These are phyloP conservation scores for Blastocystis sp. DNA, from an alignment of 352 stramenopile species.

Conservation along the genomic window DNA sequence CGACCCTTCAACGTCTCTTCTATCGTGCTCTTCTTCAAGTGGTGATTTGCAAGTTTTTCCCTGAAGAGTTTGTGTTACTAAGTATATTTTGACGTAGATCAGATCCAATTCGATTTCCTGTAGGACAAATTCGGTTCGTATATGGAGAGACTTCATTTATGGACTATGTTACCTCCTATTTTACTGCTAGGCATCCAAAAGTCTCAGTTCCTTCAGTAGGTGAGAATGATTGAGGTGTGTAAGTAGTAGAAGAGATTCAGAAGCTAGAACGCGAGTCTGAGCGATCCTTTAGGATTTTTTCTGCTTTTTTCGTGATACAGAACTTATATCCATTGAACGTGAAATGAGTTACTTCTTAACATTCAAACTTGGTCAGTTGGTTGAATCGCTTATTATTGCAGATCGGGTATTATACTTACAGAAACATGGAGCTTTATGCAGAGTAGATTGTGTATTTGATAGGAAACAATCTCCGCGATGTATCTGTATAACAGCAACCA, in stretches of 20 bases:
- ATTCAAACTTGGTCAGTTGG: background rate
- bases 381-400: constrained; percentile 42
- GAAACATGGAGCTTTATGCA: background rate
- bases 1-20: background rate
- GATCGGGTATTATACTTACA: constrained; percentile 53
- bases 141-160: constrained; percentile 3
- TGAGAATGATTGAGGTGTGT: background rate
- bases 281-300: background rate
- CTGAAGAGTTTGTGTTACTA: background rate
- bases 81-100: background rate
- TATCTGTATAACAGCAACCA: constrained; percentile 27
- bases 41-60: constrained; percentile 15
- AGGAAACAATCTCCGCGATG: constrained; percentile 28
- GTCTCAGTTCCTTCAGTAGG: background rate
- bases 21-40: constrained; percentile 27
- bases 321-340: constrained; percentile 34
- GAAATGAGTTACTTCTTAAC: background rate
- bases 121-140: background rate
- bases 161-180: constrained; percentile 9
- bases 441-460: constrained; percentile 29
- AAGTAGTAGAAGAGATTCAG: background rate
- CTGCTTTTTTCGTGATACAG: constrained; percentile 9
- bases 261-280: background rate
- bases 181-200: background rate
- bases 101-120: background rate